A percentile compares a stretch with the other conserved stretches of the same genome.
These are phyloP conservation scores for Mortierella sp. DNA, from an alignment of 371 early-diverging fungal genomes.

Conservation along the genomic window DNA sequence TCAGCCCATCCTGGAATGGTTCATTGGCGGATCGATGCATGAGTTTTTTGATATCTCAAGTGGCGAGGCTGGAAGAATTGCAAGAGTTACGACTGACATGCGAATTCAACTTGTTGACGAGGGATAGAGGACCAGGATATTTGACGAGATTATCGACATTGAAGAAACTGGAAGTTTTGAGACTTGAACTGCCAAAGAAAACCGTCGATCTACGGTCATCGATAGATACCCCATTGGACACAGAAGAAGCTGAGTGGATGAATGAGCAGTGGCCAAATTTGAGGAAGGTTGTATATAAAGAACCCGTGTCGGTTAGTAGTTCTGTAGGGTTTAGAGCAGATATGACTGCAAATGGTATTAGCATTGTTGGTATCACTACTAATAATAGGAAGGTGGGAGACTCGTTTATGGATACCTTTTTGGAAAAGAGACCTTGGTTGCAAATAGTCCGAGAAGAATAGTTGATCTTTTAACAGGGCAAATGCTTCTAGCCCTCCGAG, in stretches of 20 bases:
- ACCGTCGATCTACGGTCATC: too few relatives aligned
- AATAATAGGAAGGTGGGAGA: background rate
- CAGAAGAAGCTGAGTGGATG: background rate
- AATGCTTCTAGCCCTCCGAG: too few relatives aligned
- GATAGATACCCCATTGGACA: background rate
- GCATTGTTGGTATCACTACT: background rate
- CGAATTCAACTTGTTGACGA: background rate
- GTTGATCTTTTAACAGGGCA: background rate
- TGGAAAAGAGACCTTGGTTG: background rate
- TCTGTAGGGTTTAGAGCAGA: too few relatives aligned
- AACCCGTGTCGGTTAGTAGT: background rate
- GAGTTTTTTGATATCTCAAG: background rate
- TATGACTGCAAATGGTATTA: background rate
- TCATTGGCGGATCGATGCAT: constrained; percentile 1
- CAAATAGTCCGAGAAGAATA: background rate
- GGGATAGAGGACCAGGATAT: background rate
- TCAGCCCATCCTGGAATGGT: background rate
- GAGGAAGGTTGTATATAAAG: background rate
- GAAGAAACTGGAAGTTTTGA: background rate
- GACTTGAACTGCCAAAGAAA: background rate
- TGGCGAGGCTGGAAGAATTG: background rate
- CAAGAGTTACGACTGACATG: background rate
- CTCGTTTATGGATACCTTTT: background rate
- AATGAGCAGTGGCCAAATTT: background rate
- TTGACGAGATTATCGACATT: background rate